Base-by-base conservation (phyloP, 495 filamentous ascomycete species). In the Penicillium psychrofluorescens region DNA sequence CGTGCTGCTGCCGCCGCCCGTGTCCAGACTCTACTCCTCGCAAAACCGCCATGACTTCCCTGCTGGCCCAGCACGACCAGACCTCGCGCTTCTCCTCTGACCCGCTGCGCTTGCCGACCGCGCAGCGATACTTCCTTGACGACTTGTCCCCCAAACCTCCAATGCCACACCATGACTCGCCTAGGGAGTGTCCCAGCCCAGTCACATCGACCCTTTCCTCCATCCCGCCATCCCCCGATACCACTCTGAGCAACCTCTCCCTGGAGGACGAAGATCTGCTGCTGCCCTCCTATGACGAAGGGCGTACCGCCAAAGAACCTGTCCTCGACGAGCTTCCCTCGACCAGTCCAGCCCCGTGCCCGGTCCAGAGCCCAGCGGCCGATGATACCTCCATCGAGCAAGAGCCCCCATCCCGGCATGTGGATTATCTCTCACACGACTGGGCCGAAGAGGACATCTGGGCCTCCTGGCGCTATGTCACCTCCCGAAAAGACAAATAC, bases 381-480 rank as follows among this genome's bases (percentile, higher is more conserved):
- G 92, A 98, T 56, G 92, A 97, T 62, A 85, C 79, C 11, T 83
- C 85, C 16, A 71, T 95, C 22, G 74, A 80, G 46, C 72, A 71
- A 15, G 83, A 88, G 52, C 92, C 92, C 16, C n/a, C 32, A 9
- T 90, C 88, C 10, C 73, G 87, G 29, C 92, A 97, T 67, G 92
- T 97, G 31, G 92, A 98, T 64, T 98, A 98, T 59, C 75, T 98
- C 6, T 95, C 91, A 30, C 86, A 98, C 54, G 79, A 91, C 43
- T 98, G 92, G 92, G 80, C 77, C 35, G 91, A 97, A 66, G 91
- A 96, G 64, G 92, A 98, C 64, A 94, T 98, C 9, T 98, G 92
- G 92, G 78, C 87, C 11, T 96, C 91, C 3, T 98, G 92, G 92
- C 81, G 88, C 45, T 88, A 91, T 64, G 88, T 98, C 52, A 82